Evolutionary conservation across 2,329 filamentous ascomycete genomes (phyloP), one percentile per base, ranked within the genome.

Genomic region (Rhynchosporium agropyri): DNA sequence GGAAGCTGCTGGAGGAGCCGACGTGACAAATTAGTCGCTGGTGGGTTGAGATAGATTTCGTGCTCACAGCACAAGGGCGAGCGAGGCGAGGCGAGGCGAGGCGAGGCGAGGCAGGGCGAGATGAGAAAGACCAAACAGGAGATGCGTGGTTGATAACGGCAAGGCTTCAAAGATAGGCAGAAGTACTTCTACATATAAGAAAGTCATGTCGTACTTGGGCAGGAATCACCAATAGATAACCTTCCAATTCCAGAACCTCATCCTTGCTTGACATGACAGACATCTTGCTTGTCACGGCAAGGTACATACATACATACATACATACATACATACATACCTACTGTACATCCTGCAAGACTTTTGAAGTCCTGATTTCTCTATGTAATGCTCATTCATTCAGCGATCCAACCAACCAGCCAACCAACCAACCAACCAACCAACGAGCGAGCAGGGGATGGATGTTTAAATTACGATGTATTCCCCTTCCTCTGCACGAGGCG

Each of bases 21-120:
- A 67, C 67, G 68, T 69, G 69, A 54, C 51, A 54, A 54, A 54
- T 70, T 58, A 65, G 65, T 64, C 62, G 7, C 31, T 15, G 42
- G 4, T 31, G 7, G n/a, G 38, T 58, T 36, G 49, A 31, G 38
- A n/a, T 29, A 31, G 38, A n/a, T 29, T 26, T 53, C n/a, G 58
- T 28, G 29, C 46, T 45, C 54, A 58, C 7, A 40, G 43, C 20
- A 40, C 36, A 28, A 42, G n/a, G 51, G 20, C 36, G 6, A 28
- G 51, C 20, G 36, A 28, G 33, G 51, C 36, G 28, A 54, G 33
- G 10, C n/a, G 28, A 54, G 33, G 10, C n/a, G 26, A 33, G n/a
- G 31, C 31, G 13, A 38, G 40, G 10, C n/a, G 36, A 4, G 49
- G 49, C 31, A 51, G 42, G n/a, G 36, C 36, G 36, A n/a, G n/a